Conservation (phyloP, 345 rosid species). For the Balakata baccata region DNA sequence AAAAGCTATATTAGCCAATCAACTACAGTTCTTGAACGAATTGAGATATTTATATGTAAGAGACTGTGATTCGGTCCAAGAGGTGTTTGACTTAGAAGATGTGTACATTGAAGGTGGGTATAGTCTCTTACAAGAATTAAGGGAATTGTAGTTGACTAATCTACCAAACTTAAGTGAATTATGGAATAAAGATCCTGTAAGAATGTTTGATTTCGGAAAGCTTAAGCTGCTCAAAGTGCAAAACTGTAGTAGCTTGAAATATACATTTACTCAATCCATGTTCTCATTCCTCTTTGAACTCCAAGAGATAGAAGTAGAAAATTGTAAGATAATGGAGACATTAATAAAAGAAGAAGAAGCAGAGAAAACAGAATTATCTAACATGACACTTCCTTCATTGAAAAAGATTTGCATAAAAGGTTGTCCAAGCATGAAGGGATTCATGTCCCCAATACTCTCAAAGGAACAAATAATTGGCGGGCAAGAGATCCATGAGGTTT, state of each 20-base stretch:
- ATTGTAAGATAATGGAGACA: background rate
- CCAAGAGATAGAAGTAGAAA: too few relatives aligned
- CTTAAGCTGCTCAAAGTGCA: background rate
- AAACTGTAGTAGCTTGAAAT: background rate
- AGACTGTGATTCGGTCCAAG: background rate
- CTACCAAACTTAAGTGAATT: background rate
- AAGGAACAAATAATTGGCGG: too few relatives aligned
- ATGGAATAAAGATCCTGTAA: background rate
- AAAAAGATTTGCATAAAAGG: background rate
- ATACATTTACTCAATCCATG: background rate
- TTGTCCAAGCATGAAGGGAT: background rate
- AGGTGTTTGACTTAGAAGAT: background rate
- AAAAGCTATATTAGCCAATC: background rate
- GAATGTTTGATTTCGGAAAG: background rate
- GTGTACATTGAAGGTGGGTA: background rate
- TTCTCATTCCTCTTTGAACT: background rate
- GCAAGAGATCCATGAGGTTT: too few relatives aligned
- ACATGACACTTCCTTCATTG: too few relatives aligned
- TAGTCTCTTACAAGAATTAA: background rate
- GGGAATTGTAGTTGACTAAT: background rate
- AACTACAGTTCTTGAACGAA: background rate
- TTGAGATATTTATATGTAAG: background rate
- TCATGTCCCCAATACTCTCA: too few relatives aligned
- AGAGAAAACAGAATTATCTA: background rate
- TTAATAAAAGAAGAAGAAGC: background rate